Base-by-base conservation (phyloP, 345 rosid genomes). In the Capsella bursapastoris region DNA sequence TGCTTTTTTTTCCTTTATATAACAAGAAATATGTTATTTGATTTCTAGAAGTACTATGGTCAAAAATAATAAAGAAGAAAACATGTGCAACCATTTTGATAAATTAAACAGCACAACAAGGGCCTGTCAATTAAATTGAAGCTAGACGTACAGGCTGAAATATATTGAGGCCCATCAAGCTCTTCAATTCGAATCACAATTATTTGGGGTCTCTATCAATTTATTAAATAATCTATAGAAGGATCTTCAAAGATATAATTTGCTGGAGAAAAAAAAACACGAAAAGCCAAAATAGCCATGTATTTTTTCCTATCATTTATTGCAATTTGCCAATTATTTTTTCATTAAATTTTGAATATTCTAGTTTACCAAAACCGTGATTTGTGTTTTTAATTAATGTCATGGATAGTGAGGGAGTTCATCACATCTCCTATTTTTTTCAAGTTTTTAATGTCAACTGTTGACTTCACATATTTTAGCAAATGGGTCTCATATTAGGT, bases 1-100 rank as follows among this genome's bases (percentile, higher is more conserved):
- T 50, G 0, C 4, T 43, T 62, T 43, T 41, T 14, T 64, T 50
- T 50, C 0, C 2, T 43, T 62, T 27, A 7, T 25, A 45, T 29
- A 32, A 29, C 38, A 43, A 44, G 49, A 22, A 18, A 56, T 7
- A 9, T 67, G 28, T 52, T 9, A 53, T 40, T 27, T 57, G 18
- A 43, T 55, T 41, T 68, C 55, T 56, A 55, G 72, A 68, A 25
- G 49, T 50, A 50, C 59, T 27, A n/a, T 40, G 15, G 49, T 67
- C 40, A 16, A 65, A 34, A 47, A 10, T 4, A 34, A 28, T 12
- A 27, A 22, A 12, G 14, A 41, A 56, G 27, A 10, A 15, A 28
- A 44, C 51, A 28, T 62, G 25, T 14, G 52, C 16, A 62, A 43
- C 7, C 22, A 61, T 6, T 12, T 12, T 25, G 10, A 11, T 14